Evolutionary conservation across 306 rosid species (phyloP), one percentile per base, ranked within the genome.

Genomic region (Lagenaria siceraria): DNA sequence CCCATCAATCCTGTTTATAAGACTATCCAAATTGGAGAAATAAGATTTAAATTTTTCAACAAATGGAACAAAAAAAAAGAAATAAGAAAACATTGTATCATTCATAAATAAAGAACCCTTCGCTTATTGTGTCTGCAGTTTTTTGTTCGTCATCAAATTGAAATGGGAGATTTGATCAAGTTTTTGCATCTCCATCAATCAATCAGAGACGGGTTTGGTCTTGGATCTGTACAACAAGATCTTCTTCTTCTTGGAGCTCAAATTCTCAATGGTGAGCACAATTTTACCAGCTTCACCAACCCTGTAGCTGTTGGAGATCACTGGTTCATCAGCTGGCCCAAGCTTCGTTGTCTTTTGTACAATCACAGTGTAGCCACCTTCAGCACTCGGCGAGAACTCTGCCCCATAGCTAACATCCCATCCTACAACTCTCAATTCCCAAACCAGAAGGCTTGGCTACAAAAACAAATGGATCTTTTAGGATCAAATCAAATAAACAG

Each of bases 361-460:
- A 27, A 95, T 89, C n/a, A 92, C 88, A 1, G 98, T 95, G 90
- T 95, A 95, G 19, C 85, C 90, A 43, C 82, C 91, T 80, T 90
- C 98, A 3, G 87, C 82, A 7, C 64, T 78, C 0, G 98, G 98
- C 81, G 83, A 92, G 63, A 92, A 95, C 77, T 95, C 98, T 27
- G 98, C 92, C 21, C 91, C 97, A 70, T 95, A 89, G 82, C 31
- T 89, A 66, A 90, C 97, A 62, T 92, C 96, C 98, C 97, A 92
- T 1, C 95, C 93, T 82, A 90, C 82, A 9, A 89, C 93, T 85
- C 98, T 80, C 14, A 88, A 22, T 85, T 95, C 98, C 98, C 98
- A 95, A 46, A 84, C 88, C 78, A 95, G 71, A 54, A 82, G 65
- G 15, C 83, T 42, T 12, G 78, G 59, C 98, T 94, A 88, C 87